phyloP scores from a whole-genome alignment of 2,329 filamentous ascomycete species.

The Madurella fahalii region DNA sequence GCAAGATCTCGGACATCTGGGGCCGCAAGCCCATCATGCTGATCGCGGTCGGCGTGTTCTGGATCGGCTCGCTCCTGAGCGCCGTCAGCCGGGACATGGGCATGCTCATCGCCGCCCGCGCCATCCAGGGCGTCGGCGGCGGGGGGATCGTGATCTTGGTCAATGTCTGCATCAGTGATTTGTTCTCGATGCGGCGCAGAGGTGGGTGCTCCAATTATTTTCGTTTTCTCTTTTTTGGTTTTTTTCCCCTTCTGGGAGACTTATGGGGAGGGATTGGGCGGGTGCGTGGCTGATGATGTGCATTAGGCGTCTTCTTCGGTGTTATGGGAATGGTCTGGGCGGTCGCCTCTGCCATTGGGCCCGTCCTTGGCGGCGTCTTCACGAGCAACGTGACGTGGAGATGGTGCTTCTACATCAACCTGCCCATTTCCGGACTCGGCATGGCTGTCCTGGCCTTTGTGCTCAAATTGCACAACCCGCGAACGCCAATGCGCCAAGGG shows the following conservation, averaged over 20 bases:
- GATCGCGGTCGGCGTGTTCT: slow-evolving; percentile 46
- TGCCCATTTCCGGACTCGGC: slow-evolving; percentile 50
- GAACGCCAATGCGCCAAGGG: slow-evolving; percentile 57
- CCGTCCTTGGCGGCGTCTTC: slow-evolving; percentile 57
- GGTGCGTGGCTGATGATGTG: background rate
- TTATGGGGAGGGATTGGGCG: too few relatives aligned
- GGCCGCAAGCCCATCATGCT: slow-evolving; percentile 52
- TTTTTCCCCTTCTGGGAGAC: too few relatives aligned
- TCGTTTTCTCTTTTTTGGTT: too few relatives aligned
- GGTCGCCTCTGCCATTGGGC: slow-evolving; percentile 61
- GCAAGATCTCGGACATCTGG: slow-evolving; percentile 56
- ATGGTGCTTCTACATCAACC: slow-evolving; percentile 50
- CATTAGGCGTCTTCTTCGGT: slow-evolving; percentile 51
- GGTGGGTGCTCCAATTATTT: slow-evolving; percentile 16
- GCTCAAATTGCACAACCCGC: slow-evolving; percentile 63
- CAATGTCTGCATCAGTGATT: slow-evolving; percentile 50
- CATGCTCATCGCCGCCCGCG: slow-evolving; percentile 45
- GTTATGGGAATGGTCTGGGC: slow-evolving; percentile 66
- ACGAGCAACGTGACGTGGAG: slow-evolving; percentile 58
- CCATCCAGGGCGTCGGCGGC: slow-evolving; percentile 49
- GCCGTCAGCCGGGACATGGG: slow-evolving; percentile 43
- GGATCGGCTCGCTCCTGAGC: slow-evolving; percentile 47
- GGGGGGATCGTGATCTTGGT: slow-evolving; percentile 50
- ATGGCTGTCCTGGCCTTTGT: slow-evolving; percentile 58
- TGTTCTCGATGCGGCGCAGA: slow-evolving; percentile 45